Conservation (phyloP, 202 grass and related monocot genomes). For the Carex sylvatica region DNA sequence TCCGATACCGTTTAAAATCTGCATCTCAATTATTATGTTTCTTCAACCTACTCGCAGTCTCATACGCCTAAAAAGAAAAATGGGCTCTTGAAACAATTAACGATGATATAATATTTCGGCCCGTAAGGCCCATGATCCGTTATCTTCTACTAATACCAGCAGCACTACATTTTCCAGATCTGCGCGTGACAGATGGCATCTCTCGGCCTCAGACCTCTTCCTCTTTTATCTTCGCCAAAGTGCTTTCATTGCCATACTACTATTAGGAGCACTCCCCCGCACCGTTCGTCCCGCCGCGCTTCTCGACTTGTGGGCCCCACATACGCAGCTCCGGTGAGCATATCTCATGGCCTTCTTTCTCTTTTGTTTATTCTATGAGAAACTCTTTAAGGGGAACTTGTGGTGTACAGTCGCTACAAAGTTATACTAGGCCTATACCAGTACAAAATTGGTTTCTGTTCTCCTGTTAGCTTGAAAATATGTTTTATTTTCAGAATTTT, state of each 20-base stretch:
- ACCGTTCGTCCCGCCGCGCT: background rate
- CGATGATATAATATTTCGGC: background rate
- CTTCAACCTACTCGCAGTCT: too few relatives aligned
- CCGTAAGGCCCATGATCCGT: background rate
- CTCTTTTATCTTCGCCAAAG: slow-evolving; percentile 6
- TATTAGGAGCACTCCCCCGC: background rate
- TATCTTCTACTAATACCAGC: background rate
- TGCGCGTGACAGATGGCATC: slow-evolving; percentile 8
- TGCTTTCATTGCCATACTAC: background rate
- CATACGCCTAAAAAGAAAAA: background rate
- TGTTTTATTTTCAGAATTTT: background rate
- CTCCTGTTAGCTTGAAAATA: background rate
- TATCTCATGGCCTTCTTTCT: background rate
- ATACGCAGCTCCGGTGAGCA: slow-evolving; percentile 18
- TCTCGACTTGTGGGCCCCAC: background rate
- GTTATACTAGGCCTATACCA: background rate
- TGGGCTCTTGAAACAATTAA: background rate
- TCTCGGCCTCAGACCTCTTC: slow-evolving; percentile 13
- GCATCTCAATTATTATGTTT: too few relatives aligned
- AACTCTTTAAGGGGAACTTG: background rate
- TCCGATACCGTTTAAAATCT: too few relatives aligned
- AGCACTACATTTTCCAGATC: background rate
- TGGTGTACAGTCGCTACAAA: background rate
- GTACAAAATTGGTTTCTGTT: background rate
- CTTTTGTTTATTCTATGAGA: background rate